Evolutionary conservation across 306 rosid species (phyloP), one percentile per base, ranked within the genome.

Genomic region (Amphicarpaea edgeworthii): DNA sequence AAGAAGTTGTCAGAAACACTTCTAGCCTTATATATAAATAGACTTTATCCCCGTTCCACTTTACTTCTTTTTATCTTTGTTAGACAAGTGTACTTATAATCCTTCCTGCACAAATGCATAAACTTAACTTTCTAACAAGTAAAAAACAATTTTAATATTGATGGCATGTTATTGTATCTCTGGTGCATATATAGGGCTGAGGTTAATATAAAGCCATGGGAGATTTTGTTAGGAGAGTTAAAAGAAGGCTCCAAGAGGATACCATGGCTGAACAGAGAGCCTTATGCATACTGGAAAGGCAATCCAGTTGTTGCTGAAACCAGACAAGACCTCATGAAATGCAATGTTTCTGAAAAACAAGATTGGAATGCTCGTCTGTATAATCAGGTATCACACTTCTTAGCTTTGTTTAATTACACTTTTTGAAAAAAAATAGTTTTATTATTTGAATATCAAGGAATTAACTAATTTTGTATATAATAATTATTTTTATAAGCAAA

Each of bases 311-410:
- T 92, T 59, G 97, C 97, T 50, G 79, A 75, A 55, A 89, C 91
- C 8, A 88, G 99, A 83, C 75, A 85, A 83, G 90, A 95, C 8
- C 99, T 95, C 57, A 77, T 92, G 69, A 89, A 86, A 82, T 95
- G 99, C 83, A 90, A 92, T 79, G 89, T 88, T 77, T 82, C 99
- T 0, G 85, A 89, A 1, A 43, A 81, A 28, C 85, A 86, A 7
- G 99, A 95, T 3, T 95, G 99, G 99, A 90, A 90, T 80, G 97
- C 97, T 85, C 97, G 97, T 45, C 41, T 95, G 51, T 95, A 77
- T 65, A 68, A 79, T 6, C 97, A 90, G 96, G 98, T 90, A 80
- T 24, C 16, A 8, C 28, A 50, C 41, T 49, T n/a, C 46, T 12
- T 70, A 20, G 16, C 17, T 23, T 40, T 64, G 37, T 19, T 40